A percentile compares a stretch with the other conserved stretches of the same genome.
phyloP scores from a whole-genome alignment of 2,329 filamentous ascomycete species.

The Raffaelea albimanens region DNA sequence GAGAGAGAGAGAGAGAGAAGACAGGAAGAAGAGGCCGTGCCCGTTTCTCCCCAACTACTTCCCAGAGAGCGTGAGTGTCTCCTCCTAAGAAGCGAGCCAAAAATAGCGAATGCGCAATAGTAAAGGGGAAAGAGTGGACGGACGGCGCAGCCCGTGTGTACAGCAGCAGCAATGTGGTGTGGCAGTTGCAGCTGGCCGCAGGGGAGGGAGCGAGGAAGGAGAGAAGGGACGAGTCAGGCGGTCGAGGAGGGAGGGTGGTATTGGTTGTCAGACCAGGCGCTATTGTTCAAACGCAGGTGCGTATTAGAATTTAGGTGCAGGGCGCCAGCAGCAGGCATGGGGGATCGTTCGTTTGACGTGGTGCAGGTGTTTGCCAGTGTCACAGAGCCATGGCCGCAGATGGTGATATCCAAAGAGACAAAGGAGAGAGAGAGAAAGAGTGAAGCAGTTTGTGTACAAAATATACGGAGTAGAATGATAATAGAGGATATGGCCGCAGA shows the following conservation, averaged over 20 bases:
- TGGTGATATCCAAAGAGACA: neutral
- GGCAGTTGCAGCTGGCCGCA: neutral
- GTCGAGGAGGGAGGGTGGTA: slow-evolving; percentile 1
- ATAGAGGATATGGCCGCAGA: neutral
- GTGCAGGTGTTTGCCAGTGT: too few relatives aligned
- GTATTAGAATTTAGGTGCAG: neutral
- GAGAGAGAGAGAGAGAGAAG: neutral
- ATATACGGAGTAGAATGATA: neutral
- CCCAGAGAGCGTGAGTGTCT: neutral
- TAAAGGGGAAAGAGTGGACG: neutral
- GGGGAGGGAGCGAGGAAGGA: neutral
- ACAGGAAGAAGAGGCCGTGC: too few relatives aligned
- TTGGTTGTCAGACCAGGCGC: slow-evolving; percentile 1
- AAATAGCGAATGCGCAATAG: neutral
- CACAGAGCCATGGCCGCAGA: too few relatives aligned
- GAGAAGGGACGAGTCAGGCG: neutral
- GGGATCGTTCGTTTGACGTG: too few relatives aligned
- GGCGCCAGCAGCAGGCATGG: too few relatives aligned
- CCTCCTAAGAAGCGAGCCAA: neutral
- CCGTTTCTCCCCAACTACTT: neutral
- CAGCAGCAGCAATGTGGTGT: neutral
- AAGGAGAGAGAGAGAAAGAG: neutral
- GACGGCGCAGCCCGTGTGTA: neutral
- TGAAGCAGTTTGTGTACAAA: neutral
- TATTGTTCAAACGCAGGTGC: neutral